Conservation (phyloP, 257 asterid genomes). For the Penstemon davidsonii region DNA sequence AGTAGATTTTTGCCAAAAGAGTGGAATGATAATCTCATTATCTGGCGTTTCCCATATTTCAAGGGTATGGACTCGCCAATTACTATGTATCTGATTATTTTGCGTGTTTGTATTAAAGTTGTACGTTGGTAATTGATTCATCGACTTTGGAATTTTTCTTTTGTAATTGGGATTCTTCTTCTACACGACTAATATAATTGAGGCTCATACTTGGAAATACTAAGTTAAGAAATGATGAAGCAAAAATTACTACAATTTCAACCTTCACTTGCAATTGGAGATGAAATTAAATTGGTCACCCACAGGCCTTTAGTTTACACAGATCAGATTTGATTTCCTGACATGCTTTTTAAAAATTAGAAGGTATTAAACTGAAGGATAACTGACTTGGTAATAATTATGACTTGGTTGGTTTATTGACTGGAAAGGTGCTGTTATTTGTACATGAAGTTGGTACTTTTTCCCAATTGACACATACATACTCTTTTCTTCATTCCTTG, state of each 20-base stretch:
- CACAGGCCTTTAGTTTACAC: no score
- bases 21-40: slow-evolving; percentile 79
- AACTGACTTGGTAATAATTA: background rate
- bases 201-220: background rate
- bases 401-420: slow-evolving; percentile 8
- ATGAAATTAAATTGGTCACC: no score
- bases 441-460: no score
- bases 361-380: background rate
- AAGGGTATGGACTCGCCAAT: slow-evolving; percentile 48
- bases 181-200: background rate
- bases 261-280: background rate
- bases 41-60: slow-evolving; percentile 74
- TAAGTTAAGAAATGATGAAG: background rate
- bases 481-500: background rate
- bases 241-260: background rate
- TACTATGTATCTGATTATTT: slow-evolving; percentile 26
- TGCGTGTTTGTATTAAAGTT: slow-evolving; percentile 1
- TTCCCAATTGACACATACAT: no score
- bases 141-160: slow-evolving; percentile 7
- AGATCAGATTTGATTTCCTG: background rate
- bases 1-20: slow-evolving; percentile 64
- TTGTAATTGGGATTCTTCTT: slow-evolving; percentile 5
- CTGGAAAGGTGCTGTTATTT: background rate
- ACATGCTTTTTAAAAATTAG: background rate
- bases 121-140: background rate